Evolutionary conservation across 2,329 filamentous ascomycete genomes (phyloP), one percentile per base, ranked within the genome.

Genomic region (Sarocladiaceae sp.): DNA sequence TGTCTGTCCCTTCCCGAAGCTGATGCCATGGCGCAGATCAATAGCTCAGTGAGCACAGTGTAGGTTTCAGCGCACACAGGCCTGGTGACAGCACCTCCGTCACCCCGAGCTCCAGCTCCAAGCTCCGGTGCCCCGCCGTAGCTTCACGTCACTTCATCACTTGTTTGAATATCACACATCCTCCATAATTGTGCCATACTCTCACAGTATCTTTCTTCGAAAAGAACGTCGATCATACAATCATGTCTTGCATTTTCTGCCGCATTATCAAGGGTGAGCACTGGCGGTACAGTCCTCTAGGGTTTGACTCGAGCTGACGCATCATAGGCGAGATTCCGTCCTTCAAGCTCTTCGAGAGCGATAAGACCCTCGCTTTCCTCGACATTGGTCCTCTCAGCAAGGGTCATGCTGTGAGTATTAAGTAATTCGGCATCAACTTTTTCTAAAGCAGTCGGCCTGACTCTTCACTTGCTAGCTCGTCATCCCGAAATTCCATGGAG

Each of bases 321-420:
- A 26, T 36, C 55, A 6, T 62, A 97, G 92, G 92, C 59, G 93
- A 97, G 56, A 97, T 99, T 69, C 94, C 94, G 47, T 93, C 84
- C 61, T 87, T 97, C 78, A 99, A 97, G 81, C 85, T 99, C 72
- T 92, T 90, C 67, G 94, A 99, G 74, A 94, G 83, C 62, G 88
- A 96, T 33, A 96, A 93, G 75, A 89, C 93, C 42, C 79, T 96
- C 56, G 94, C 94, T 10, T 99, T 99, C 71, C 87, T 99, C 59
- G 94, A 99, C 70, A 97, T 99, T 72, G 86, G 90, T 58, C 94
- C 94, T 3, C 75, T 97, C 20, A 90, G 86, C 70, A 82, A 82
- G 65, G 94, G 94, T 53, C 94, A 99, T 66, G 89, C 92, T 59
- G 93, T 97, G 78, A 63, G 84, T n/a, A n/a, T n/a, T n/a, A n/a